Evolutionary conservation across 2,329 filamentous ascomycete species (phyloP).

Genomic region (Alternaria infectoria): DNA sequence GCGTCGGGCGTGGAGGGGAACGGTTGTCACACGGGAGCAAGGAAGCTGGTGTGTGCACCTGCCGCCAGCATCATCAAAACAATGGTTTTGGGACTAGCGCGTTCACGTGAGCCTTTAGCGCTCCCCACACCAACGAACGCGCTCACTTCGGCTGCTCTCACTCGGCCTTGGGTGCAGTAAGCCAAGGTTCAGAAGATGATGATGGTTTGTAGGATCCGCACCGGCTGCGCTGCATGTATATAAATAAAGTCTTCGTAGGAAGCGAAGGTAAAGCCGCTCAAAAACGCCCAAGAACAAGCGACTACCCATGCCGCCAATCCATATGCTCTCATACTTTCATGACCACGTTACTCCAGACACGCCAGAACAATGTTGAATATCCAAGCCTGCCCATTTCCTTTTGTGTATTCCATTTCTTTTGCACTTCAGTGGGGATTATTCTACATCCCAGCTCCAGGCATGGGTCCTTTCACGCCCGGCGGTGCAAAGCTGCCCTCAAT

Average conservation of each 20-base stretch:
- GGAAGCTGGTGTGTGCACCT: slow-evolving; percentile 31
- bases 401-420: slow-evolving; percentile 20
- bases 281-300: slow-evolving; percentile 32
- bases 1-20: slow-evolving; percentile 29
- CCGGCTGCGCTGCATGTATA: slow-evolving; percentile 8
- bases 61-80: slow-evolving; percentile 19
- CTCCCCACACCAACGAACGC: background rate
- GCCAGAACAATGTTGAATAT: slow-evolving; percentile 19
- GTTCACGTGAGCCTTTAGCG: slow-evolving; percentile 7
- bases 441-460: slow-evolving; percentile 44
- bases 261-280: slow-evolving; percentile 14
- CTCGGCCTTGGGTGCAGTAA: background rate
- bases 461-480: slow-evolving; percentile 39
- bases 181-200: background rate
- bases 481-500: slow-evolving; percentile 70
- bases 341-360: slow-evolving; percentile 19
- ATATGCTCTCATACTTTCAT: slow-evolving; percentile 32
- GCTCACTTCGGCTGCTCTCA: background rate
- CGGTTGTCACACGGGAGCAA: slow-evolving; percentile 34
- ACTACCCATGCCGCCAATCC: slow-evolving; percentile 29
- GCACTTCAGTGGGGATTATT: slow-evolving; percentile 12
- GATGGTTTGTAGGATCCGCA: background rate
- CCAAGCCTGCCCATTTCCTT: slow-evolving; percentile 14
- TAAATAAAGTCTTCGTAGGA: slow-evolving; percentile 8
- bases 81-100: slow-evolving; percentile 17